phyloP scores from a whole-genome alignment of 495 filamentous ascomycete genomes.

The Penicillium bialowiezense region DNA sequence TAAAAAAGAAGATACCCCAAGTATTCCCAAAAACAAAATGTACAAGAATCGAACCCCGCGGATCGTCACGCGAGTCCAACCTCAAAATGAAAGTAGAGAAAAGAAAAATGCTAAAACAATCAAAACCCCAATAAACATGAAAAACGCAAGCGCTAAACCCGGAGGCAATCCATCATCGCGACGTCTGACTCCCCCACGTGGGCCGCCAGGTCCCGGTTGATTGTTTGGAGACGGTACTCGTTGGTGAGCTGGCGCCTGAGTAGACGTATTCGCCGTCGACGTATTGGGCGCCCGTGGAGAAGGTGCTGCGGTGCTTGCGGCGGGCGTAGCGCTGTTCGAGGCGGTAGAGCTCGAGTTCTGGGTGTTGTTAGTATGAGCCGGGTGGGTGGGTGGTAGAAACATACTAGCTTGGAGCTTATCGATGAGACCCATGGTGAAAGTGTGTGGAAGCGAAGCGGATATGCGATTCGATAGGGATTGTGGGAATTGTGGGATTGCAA shows the following conservation, averaged over 20 bases:
- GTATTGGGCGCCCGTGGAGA: conserved; percentile 81
- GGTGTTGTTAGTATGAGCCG: conserved; percentile 14
- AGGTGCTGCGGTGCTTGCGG: conserved; percentile 80
- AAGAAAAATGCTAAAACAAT: background rate
- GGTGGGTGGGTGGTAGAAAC: conserved; percentile 12
- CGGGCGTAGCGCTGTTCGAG: conserved; percentile 90
- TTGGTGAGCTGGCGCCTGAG: conserved; percentile 36
- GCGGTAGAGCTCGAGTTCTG: conserved; percentile 81
- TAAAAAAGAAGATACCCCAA: too few species aligned
- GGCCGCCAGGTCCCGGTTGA: conserved; percentile 43
- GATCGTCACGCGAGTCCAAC: background rate
- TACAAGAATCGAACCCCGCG: too few species aligned
- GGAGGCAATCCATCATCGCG: conserved; percentile 17
- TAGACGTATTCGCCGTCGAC: conserved; percentile 92
- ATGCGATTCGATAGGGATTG: too few species aligned
- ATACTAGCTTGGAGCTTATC: conserved; percentile 57
- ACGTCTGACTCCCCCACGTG: conserved; percentile 31
- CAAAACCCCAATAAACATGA: background rate
- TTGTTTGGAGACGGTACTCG: conserved; percentile 41
- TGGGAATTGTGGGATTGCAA: too few species aligned
- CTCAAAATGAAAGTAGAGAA: background rate
- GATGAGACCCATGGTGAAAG: conserved; percentile 46
- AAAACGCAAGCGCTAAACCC: conserved; percentile 5
- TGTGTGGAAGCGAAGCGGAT: too few species aligned
- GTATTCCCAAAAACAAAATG: too few species aligned